Evolutionary conservation across 257 asterid species (phyloP), one percentile per base, ranked within the genome.

Genomic region (Orobanche coerulescens): DNA sequence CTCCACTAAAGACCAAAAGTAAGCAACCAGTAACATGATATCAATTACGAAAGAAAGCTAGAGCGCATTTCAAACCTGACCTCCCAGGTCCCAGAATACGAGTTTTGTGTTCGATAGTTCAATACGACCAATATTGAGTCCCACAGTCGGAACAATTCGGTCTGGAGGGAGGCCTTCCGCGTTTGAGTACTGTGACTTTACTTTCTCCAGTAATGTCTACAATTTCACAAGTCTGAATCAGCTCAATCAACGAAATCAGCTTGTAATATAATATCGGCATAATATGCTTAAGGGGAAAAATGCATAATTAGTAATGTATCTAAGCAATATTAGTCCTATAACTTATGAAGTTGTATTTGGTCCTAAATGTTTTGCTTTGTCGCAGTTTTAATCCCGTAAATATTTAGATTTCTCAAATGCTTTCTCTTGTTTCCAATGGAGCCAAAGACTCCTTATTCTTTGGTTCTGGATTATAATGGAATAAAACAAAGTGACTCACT

Each of bases 1-100:
- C 9, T 51, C 61, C 11, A 12, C 42, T 19, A 25, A 46, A 36
- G 48, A 18, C 49, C 30, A 20, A 55, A 44, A 19, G 65, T 36
- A 56, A 28, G 44, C 61, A 20, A 36, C 49, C 28, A 23, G 23
- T 18, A 5, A 33, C 25, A 49, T n/a, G 26, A 25, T 10, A 59
- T 67, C 49, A 62, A 56, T 7, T 50, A 61, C 11, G 10, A 47
- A 66, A 65, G 67, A 37, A 49, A 61, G 74, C 61, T 34, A 30
- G 78, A 63, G 63, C 16, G 71, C 44, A 57, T 58, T 67, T 74
- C 81, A 71, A 81, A 88, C 96, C 96, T 88, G 96, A 66, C 96
- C 96, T 78, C 96, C 96, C 76, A 88, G 87, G 89, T 88, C 96
- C 95, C 96, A 88, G 78, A 88, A 88, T 39, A 86, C 90, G 64